A percentile compares a stretch with the other conserved stretches of the same genome.
phyloP scores from a whole-genome alignment of 495 filamentous ascomycete species.

The Bryoglossum gracile region DNA sequence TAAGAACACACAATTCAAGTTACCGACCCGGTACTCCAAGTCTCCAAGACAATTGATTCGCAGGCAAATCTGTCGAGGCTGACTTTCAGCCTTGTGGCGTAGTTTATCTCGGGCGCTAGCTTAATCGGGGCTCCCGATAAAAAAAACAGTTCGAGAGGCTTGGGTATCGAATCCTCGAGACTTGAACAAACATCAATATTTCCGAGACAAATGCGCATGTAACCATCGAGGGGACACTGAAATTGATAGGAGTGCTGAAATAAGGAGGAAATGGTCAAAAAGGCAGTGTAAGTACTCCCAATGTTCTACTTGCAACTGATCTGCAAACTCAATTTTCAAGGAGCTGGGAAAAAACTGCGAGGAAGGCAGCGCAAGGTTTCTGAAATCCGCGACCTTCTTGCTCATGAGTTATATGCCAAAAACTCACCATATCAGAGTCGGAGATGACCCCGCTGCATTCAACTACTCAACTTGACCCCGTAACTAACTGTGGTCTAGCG shows the following conservation, averaged over 20 bases:
- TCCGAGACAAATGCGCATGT: conserved; percentile 9
- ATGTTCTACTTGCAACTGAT: too few species aligned
- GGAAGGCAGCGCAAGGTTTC: too few species aligned
- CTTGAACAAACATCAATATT: neutral
- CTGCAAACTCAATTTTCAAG: too few species aligned
- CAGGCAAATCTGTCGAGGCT: neutral
- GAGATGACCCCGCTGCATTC: neutral
- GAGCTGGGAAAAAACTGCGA: too few species aligned
- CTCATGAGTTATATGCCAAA: too few species aligned
- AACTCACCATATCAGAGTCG: too few species aligned
- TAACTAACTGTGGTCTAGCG: conserved; percentile 41
- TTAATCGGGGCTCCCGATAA: neutral
- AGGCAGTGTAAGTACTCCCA: conserved; percentile 46
- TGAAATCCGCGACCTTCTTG: too few species aligned
- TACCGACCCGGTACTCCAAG: too few species aligned
- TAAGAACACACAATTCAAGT: too few species aligned
- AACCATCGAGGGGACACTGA: conserved; percentile 9
- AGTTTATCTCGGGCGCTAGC: neutral
- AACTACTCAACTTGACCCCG: conserved; percentile 1
- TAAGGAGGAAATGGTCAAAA: conserved; percentile 41
- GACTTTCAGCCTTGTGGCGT: neutral
- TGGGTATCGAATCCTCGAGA: too few species aligned
- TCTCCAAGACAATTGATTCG: neutral
- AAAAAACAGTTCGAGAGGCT: neutral
- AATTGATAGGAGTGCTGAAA: conserved; percentile 4